Conservation (phyloP, 2,329 filamentous ascomycete species). For the Xylariomycetidae sp. region DNA sequence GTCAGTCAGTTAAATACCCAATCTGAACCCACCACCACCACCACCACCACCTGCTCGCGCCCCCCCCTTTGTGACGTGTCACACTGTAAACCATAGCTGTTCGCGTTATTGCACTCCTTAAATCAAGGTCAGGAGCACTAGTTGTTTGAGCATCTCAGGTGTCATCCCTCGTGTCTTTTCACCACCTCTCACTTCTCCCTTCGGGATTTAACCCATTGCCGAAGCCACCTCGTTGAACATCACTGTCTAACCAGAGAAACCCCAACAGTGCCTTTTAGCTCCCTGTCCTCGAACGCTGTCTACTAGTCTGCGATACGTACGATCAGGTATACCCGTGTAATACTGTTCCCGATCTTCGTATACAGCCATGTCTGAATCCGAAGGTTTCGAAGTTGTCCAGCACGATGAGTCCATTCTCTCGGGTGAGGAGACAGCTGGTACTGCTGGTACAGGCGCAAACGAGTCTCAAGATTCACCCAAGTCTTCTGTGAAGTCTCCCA, state of each 20-base stretch:
- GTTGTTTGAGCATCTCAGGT: slow-evolving; percentile 3
- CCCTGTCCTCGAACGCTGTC: background rate
- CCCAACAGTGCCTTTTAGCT: background rate
- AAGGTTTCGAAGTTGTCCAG: slow-evolving; percentile 41
- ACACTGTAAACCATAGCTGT: slow-evolving; percentile 18
- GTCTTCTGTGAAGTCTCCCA: slow-evolving; percentile 20
- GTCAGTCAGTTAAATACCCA: slow-evolving; percentile 8
- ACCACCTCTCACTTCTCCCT: background rate
- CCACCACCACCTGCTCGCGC: slow-evolving; percentile 13
- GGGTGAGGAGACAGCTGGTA: slow-evolving; percentile 28
- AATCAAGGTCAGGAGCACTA: slow-evolving; percentile 14
- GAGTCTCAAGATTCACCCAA: slow-evolving; percentile 27
- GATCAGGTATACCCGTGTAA: no score
- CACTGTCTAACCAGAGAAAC: no score
- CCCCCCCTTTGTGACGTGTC: slow-evolving; percentile 28
- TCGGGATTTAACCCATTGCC: background rate
- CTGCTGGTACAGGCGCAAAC: slow-evolving; percentile 19
- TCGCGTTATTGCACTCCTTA: slow-evolving; percentile 13
- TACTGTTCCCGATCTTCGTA: slow-evolving; percentile 9
- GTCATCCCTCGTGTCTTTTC: slow-evolving; percentile 2
- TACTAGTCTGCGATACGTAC: no score
- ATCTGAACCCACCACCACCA: slow-evolving; percentile 15
- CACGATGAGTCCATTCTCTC: slow-evolving; percentile 36
- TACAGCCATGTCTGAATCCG: slow-evolving; percentile 41
- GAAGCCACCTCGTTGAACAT: background rate